A percentile compares a stretch with the other conserved stretches of the same genome.
Evolutionary conservation across 148 eudicot genomes (phyloP).

Genomic region (Agrostemma githago): DNA sequence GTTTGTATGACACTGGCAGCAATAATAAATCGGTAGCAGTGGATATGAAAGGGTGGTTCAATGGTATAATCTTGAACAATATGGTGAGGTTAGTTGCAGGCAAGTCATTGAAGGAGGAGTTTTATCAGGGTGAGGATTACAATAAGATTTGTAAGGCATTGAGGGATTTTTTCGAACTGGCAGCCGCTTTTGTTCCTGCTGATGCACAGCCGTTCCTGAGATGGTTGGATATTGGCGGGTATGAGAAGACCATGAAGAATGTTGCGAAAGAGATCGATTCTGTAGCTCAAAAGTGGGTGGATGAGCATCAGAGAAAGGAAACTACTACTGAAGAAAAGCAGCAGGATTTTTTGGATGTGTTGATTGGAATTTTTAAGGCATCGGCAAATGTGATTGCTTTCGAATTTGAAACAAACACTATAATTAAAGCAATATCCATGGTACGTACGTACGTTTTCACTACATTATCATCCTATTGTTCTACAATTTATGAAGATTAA

Average conservation of each 20-base stretch:
- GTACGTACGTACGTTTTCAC: conserved; percentile 1
- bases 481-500: too few species aligned
- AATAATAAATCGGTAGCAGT: conserved; percentile 21
- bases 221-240: conserved; percentile 36
- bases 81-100: conserved; percentile 33
- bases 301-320: conserved; percentile 21
- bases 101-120: conserved; percentile 24
- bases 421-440: conserved; percentile 30
- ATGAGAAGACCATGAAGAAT: conserved; percentile 29
- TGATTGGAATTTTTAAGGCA: conserved; percentile 14
- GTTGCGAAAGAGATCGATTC: conserved; percentile 21
- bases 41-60: conserved; percentile 41
- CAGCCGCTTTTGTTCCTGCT: conserved; percentile 19
- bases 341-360: conserved; percentile 25
- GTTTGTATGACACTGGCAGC: not conserved
- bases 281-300: conserved; percentile 23
- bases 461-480: too few species aligned
- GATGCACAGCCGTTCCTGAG: conserved; percentile 29
- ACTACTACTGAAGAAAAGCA: conserved; percentile 1
- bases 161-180: conserved; percentile 23
- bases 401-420: conserved; percentile 12
- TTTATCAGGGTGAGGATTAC: conserved; percentile 12
- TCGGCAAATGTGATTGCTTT: not conserved
- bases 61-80: conserved; percentile 31
- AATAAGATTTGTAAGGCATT: conserved; percentile 15